Evolutionary conservation across 345 rosid species (phyloP).

Genomic region (Corchorus olitorius): DNA sequence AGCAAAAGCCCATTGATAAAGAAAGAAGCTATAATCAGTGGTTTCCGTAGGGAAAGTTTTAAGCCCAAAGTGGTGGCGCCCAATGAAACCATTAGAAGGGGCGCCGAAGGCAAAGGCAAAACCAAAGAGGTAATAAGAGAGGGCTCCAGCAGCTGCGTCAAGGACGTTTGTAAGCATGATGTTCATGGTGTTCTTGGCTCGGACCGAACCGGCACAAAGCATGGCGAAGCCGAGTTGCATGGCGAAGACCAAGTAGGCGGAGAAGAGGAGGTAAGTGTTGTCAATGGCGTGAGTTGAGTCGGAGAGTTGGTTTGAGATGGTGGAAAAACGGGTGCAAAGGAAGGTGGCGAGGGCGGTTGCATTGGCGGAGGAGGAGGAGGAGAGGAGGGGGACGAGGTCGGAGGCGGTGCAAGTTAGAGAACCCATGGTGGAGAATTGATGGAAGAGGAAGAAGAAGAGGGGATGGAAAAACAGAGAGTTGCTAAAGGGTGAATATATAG

Average conservation of each 20-base stretch:
- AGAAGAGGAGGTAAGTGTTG: conserved; percentile 79
- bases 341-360: conserved; percentile 41
- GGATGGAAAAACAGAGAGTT: background rate
- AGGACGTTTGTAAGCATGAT: conserved; percentile 81
- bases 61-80: conserved; percentile 62
- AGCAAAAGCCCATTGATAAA: conserved; percentile 83
- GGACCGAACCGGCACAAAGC: conserved; percentile 82
- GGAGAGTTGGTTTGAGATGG: conserved; percentile 35
- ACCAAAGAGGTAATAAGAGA: conserved; percentile 75
- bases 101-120: conserved; percentile 77
- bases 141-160: conserved; percentile 73
- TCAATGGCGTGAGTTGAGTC: conserved; percentile 58
- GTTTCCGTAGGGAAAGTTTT: conserved; percentile 31
- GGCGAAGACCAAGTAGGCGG: conserved; percentile 77
- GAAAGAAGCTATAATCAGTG: conserved; percentile 61
- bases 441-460: background rate
- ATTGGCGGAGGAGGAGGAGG: conserved; percentile 27
- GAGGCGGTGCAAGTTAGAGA: conserved; percentile 41
- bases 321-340: conserved; percentile 52
- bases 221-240: conserved; percentile 90
- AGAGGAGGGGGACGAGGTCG: conserved; percentile 41
- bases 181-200: conserved; percentile 85
- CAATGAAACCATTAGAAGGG: conserved; percentile 77
- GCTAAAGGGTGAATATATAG: background rate
- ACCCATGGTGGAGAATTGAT: background rate